Evolutionary conservation across 129 eudicot species (phyloP).

Genomic region (Flaveria robusta): DNA sequence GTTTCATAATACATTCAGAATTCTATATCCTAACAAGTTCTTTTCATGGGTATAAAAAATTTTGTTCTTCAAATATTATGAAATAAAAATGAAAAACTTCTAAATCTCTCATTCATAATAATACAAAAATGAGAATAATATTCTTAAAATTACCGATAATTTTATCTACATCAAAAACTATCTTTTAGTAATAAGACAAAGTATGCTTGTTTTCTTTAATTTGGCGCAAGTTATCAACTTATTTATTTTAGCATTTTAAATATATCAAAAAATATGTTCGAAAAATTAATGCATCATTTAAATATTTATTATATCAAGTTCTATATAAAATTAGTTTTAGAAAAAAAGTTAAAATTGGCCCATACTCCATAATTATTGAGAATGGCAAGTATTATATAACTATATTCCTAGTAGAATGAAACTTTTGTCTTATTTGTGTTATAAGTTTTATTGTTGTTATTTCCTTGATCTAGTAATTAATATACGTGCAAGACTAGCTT

Average conservation of each 20-base stretch:
- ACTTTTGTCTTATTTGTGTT: background rate
- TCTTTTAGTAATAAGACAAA: background rate
- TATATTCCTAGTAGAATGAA: background rate
- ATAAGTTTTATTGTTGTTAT: background rate
- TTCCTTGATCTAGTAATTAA: background rate
- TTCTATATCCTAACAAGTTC: too few species aligned
- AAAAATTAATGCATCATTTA: too few species aligned
- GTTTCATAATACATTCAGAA: background rate
- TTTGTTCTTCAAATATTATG: background rate
- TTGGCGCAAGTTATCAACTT: background rate
- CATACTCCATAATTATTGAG: slow-evolving; percentile 11
- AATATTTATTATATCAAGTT: too few species aligned
- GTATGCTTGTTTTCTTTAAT: background rate
- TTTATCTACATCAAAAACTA: background rate
- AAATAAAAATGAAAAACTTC: background rate
- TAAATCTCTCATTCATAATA: background rate
- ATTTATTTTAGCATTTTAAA: background rate
- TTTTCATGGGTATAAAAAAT: too few species aligned
- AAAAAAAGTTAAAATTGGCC: slow-evolving; percentile 3
- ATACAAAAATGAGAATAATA: background rate
- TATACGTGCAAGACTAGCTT: background rate
- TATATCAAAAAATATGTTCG: background rate
- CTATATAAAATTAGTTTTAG: background rate
- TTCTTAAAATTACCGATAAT: background rate
- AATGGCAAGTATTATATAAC: background rate